phyloP scores from a whole-genome alignment of 1,284 basidiomycete genomes.

The Sutorius eximius region DNA sequence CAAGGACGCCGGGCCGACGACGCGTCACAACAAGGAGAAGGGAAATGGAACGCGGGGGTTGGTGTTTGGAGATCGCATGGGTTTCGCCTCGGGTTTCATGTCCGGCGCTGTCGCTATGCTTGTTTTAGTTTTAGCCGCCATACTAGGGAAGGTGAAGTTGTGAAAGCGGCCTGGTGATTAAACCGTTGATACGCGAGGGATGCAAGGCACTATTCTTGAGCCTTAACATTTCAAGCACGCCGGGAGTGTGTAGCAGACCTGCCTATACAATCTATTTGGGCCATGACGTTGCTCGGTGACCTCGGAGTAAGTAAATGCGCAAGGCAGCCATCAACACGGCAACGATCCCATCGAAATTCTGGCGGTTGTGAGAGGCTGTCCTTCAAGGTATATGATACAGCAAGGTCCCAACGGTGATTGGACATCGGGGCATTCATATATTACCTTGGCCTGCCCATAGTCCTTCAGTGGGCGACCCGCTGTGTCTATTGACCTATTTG shows the following conservation, averaged over 20 bases:
- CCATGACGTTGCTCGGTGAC: background rate
- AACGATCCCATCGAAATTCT: background rate
- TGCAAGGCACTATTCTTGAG: background rate
- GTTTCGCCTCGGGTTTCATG: constrained; percentile 19
- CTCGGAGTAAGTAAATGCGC: background rate
- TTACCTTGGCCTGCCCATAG: background rate
- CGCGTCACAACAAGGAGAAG: background rate
- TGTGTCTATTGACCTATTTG: no score
- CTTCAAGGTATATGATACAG: background rate
- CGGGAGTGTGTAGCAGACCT: no score
- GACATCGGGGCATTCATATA: background rate
- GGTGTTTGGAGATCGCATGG: constrained; percentile 8
- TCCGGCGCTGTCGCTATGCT: constrained; percentile 8
- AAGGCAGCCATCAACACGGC: background rate
- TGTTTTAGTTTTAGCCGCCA: constrained; percentile 12
- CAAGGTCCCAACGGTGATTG: background rate
- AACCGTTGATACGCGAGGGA: background rate
- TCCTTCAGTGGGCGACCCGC: no score
- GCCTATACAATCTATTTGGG: background rate
- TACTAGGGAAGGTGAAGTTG: constrained; percentile 7
- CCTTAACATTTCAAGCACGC: background rate
- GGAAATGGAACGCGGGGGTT: background rate
- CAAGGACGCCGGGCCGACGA: constrained; percentile 15
- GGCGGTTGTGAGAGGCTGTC: background rate
- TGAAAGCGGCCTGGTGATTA: background rate